A percentile compares a stretch with the other conserved stretches of the same genome.
These are phyloP conservation scores for Neocallimastix lanati DNA, from an alignment of 192 early-diverging fungal species.

Conservation along the genomic window DNA sequence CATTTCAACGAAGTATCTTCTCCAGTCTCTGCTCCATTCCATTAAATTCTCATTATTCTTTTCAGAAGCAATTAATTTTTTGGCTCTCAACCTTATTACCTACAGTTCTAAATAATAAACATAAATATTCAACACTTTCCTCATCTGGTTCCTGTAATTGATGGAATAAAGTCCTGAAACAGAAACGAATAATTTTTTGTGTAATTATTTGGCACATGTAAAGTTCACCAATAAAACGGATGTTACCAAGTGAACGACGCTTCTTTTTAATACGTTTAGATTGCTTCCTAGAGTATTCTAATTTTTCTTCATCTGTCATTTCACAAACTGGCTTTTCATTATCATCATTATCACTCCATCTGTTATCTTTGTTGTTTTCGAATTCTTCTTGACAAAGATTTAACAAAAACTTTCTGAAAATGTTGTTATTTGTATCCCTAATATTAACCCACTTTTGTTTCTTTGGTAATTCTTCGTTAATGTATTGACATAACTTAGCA, in stretches of 20 bases:
- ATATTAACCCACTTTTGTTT: conserved; percentile 31
- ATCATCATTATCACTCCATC: conserved; percentile 31
- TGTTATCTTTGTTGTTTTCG: conserved; percentile 54
- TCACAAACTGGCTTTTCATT: conserved; percentile 21
- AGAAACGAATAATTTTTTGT: conserved; percentile 84
- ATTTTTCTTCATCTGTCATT: conserved; percentile 40
- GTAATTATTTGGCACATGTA: conserved; percentile 80
- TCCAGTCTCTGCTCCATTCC: background rate
- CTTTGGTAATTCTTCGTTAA: conserved; percentile 31
- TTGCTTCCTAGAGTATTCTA: conserved; percentile 25
- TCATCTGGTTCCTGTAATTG: conserved; percentile 60
- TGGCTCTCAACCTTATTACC: conserved; percentile 41
- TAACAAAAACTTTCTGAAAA: conserved; percentile 81
- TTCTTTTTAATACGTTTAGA: conserved; percentile 78
- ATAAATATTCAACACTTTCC: conserved; percentile 84
- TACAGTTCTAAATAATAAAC: conserved; percentile 76
- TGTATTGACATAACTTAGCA: conserved; percentile 61
- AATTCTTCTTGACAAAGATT: conserved; percentile 92
- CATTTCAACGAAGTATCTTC: conserved; percentile 61
- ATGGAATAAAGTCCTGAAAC: conserved; percentile 24
- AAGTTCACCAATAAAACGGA: conserved; percentile 87
- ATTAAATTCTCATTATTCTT: background rate
- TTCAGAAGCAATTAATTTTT: conserved; percentile 43
- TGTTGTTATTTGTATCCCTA: conserved; percentile 15
- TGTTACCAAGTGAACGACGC: conserved; percentile 82